phyloP scores from a whole-genome alignment of 208 protist species.

The Crithidia fasciculata region DNA sequence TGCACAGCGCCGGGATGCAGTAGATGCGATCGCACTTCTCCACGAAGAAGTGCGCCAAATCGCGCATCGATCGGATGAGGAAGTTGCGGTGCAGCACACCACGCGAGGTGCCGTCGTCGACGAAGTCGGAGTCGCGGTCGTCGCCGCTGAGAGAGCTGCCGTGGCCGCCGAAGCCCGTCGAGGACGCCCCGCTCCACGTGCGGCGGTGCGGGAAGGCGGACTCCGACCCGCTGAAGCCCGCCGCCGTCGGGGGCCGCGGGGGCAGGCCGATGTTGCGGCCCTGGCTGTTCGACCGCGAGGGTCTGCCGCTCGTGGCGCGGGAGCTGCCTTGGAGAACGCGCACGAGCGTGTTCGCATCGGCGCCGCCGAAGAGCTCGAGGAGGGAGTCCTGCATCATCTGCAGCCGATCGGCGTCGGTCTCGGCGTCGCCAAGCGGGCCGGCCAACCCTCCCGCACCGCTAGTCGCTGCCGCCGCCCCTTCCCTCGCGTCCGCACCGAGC shows the following conservation, averaged over 20 bases:
- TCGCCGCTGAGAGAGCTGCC: slow-evolving; percentile 25
- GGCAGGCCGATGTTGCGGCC: slow-evolving; percentile 35
- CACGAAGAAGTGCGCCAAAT: slow-evolving; percentile 58
- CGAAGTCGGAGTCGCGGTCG: slow-evolving; percentile 22
- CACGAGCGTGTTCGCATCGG: slow-evolving; percentile 31
- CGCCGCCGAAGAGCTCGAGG: slow-evolving; percentile 78
- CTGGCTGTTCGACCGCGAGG: slow-evolving; percentile 38
- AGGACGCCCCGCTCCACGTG: slow-evolving; percentile 30
- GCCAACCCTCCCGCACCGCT: not conserved
- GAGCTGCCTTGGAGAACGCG: slow-evolving; percentile 29
- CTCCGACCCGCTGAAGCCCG: slow-evolving; percentile 6
- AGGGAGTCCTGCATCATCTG: slow-evolving; percentile 64
- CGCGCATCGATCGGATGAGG: slow-evolving; percentile 55
- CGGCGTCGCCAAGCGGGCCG: slow-evolving; percentile 11
- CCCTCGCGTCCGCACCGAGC: slow-evolving; percentile 6
- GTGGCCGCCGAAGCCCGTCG: slow-evolving; percentile 12
- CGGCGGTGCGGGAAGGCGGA: slow-evolving; percentile 27
- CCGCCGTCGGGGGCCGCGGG: slow-evolving; percentile 27
- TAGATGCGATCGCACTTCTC: slow-evolving; percentile 87
- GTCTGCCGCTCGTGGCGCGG: slow-evolving; percentile 14
- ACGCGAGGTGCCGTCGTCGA: slow-evolving; percentile 14
- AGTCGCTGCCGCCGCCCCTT: not conserved
- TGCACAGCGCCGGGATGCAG: slow-evolving; percentile 75
- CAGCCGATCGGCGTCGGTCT: slow-evolving; percentile 18
- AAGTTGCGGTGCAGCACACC: slow-evolving; percentile 43